Conservation (phyloP, 164 flowering plant species). For the Nelumbo lutea region DNA sequence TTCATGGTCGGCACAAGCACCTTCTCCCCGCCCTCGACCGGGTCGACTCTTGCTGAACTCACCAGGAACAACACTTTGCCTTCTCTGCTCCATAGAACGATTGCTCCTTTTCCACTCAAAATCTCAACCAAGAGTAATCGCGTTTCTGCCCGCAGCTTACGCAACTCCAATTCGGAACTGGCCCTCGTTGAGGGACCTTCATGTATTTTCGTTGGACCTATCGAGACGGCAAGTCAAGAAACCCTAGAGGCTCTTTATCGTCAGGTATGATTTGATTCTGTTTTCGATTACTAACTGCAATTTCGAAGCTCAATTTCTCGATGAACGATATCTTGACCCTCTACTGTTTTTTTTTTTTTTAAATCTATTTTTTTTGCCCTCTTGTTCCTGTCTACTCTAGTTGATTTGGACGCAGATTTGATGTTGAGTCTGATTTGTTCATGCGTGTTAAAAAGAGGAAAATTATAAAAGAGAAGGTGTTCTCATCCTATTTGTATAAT, state of each 20-base stretch:
- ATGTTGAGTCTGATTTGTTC: too few relatives aligned
- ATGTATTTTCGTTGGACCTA: constrained; percentile 81
- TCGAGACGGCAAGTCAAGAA: constrained; percentile 82
- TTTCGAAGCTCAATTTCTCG: background rate
- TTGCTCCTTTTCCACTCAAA: constrained; percentile 36
- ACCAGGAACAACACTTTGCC: constrained; percentile 13
- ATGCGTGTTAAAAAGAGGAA: too few relatives aligned
- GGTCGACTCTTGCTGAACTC: constrained; percentile 25
- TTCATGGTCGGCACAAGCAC: constrained; percentile 53
- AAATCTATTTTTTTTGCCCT: too few relatives aligned
- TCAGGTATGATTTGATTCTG: constrained; percentile 36
- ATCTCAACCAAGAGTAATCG: constrained; percentile 27
- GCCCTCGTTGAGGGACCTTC: constrained; percentile 67
- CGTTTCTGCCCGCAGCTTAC: constrained; percentile 12
- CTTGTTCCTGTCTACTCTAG: too few relatives aligned
- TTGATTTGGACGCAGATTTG: too few relatives aligned
- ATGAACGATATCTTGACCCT: too few relatives aligned
- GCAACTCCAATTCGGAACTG: constrained; percentile 10
- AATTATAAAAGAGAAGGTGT: too few relatives aligned
- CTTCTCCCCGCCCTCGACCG: constrained; percentile 32
- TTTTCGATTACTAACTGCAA: background rate
- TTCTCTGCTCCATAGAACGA: constrained; percentile 14
- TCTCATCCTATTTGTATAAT: too few relatives aligned
- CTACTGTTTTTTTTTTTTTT: background rate
- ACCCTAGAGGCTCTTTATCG: constrained; percentile 86